Percentiles rank a stretch among this genome's conserved stretches.
Conservation (phyloP, 208 protist species). For the Leishmania lainsoni region DNA sequence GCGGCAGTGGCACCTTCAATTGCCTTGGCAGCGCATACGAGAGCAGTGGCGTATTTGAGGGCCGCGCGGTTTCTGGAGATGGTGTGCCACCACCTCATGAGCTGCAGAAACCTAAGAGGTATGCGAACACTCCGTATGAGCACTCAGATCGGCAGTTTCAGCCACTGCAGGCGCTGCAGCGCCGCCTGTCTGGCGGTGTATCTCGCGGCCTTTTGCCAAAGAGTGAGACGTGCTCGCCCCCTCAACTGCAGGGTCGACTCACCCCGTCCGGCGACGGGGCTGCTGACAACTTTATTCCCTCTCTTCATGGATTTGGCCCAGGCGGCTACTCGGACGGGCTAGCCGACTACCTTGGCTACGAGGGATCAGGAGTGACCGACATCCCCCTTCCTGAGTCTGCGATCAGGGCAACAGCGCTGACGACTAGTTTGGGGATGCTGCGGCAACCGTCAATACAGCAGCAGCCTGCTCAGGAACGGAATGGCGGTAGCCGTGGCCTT, state of each 20-base stretch:
- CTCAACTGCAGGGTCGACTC: neutral
- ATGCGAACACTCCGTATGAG: neutral
- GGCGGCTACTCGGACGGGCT: conserved; percentile 5
- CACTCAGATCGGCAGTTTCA: neutral
- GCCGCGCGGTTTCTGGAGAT: neutral
- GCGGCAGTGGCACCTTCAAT: neutral
- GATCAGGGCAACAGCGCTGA: neutral
- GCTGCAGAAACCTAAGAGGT: neutral
- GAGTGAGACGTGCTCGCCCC: neutral
- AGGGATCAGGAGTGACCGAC: neutral
- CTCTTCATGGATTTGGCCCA: conserved; percentile 1
- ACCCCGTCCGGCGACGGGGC: neutral
- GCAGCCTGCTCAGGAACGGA: neutral
- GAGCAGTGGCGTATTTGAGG: neutral
- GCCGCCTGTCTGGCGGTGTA: conserved; percentile 6
- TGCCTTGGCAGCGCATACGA: neutral
- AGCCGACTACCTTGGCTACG: neutral
- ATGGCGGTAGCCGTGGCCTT: neutral
- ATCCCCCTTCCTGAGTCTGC: neutral
- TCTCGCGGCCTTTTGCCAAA: neutral
- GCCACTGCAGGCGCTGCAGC: conserved; percentile 6
- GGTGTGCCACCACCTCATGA: neutral
- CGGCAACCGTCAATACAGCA: neutral
- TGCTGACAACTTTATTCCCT: neutral
- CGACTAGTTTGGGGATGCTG: neutral